Evolutionary conservation across 768 basidiomycete genomes (phyloP).

Genomic region (Lenzites betulinus): DNA sequence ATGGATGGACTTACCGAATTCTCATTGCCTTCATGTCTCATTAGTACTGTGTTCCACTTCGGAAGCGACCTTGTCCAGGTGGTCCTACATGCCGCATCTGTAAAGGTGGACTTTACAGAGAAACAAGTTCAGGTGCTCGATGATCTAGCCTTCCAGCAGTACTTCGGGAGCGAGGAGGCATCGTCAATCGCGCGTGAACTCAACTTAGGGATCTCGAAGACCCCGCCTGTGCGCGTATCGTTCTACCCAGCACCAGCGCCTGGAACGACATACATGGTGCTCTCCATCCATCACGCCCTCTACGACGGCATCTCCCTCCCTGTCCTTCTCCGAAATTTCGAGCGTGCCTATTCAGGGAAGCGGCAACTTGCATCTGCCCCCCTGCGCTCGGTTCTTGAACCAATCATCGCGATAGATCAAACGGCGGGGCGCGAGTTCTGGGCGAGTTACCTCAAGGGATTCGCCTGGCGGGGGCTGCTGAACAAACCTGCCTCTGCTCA

Average conservation of each 20-base stretch:
- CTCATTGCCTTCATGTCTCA: not conserved
- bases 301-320: slow-evolving; percentile 37
- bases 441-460: slow-evolving; percentile 25
- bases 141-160: slow-evolving; percentile 15
- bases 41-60: slow-evolving; percentile 37
- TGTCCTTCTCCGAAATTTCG: slow-evolving; percentile 32
- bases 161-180: slow-evolving; percentile 29
- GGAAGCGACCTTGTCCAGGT: slow-evolving; percentile 33
- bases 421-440: slow-evolving; percentile 29
- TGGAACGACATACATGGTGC: slow-evolving; percentile 17
- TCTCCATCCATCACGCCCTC: slow-evolving; percentile 39
- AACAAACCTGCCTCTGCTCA: slow-evolving; percentile 16
- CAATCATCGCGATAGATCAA: slow-evolving; percentile 21
- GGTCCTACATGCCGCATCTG: slow-evolving; percentile 23
- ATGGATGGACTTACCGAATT: no score
- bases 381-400: slow-evolving; percentile 28
- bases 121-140: slow-evolving; percentile 9
- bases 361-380: slow-evolving; percentile 15
- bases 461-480: slow-evolving; percentile 16
- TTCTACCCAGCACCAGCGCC: slow-evolving; percentile 23
- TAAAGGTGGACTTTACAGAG: slow-evolving; percentile 24
- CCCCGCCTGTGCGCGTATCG: slow-evolving; percentile 20
- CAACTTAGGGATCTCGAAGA: slow-evolving; percentile 22
- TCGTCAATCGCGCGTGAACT: slow-evolving; percentile 27
- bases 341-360: slow-evolving; percentile 23